Percentiles rank a stretch among this genome's conserved stretches.
Evolutionary conservation across 176 grass and related monocot species (phyloP).

Genomic region (Oryza longistaminata): DNA sequence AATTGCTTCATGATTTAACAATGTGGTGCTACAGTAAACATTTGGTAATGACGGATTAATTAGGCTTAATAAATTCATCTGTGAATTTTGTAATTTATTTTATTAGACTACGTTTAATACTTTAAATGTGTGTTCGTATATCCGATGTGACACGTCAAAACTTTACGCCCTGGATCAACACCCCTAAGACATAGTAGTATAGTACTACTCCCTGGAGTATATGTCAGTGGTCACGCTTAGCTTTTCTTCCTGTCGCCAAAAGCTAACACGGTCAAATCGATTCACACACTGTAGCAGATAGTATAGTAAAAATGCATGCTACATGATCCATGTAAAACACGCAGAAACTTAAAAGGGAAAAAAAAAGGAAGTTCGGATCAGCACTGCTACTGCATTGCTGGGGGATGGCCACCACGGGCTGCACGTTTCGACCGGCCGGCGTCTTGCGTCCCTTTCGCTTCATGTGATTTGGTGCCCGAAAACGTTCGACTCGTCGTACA

Average conservation of each 20-base stretch:
- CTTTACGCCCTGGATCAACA: too few relatives aligned
- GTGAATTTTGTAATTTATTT: too few relatives aligned
- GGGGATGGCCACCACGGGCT: neutral
- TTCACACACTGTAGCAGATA: neutral
- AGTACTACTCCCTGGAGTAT: too few relatives aligned
- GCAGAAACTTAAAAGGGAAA: neutral
- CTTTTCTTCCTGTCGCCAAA: neutral
- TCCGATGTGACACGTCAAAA: too few relatives aligned
- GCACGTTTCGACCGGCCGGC: constrained; percentile 24
- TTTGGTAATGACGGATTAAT: too few relatives aligned
- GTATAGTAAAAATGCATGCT: neutral
- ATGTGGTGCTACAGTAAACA: too few relatives aligned
- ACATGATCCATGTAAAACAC: constrained; percentile 10
- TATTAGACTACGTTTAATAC: too few relatives aligned
- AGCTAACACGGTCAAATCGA: neutral
- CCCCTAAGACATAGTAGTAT: too few relatives aligned
- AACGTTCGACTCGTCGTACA: constrained; percentile 1
- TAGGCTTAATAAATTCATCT: too few relatives aligned
- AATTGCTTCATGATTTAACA: too few relatives aligned
- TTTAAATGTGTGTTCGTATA: too few relatives aligned
- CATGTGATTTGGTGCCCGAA: constrained; percentile 21
- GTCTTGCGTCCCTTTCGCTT: neutral
- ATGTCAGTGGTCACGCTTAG: neutral
- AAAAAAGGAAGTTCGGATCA: neutral
- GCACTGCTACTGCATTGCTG: neutral